These are phyloP conservation scores for Coemansia sp. DNA, from an alignment of 371 early-diverging fungal species.

Conservation along the genomic window DNA sequence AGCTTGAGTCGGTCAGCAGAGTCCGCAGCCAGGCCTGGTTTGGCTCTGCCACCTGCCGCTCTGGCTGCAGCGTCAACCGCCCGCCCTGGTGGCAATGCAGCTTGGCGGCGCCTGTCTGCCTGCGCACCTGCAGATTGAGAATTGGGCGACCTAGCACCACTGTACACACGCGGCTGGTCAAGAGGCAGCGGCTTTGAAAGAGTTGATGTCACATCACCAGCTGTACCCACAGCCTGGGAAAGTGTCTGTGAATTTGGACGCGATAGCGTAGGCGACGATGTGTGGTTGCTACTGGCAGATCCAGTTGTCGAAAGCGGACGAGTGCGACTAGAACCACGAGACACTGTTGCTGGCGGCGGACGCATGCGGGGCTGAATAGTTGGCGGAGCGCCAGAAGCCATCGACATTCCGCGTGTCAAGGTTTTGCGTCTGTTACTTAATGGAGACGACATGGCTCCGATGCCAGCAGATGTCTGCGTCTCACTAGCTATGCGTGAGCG, in stretches of 20 bases:
- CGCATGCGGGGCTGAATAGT: slow-evolving; percentile 6
- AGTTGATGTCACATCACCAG: not conserved
- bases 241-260: slow-evolving; percentile 29
- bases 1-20: slow-evolving; percentile 22
- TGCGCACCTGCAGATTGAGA: not conserved
- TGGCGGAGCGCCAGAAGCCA: not conserved
- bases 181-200: not conserved
- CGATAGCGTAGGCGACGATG: slow-evolving; percentile 34
- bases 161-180: slow-evolving; percentile 3
- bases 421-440: slow-evolving; percentile 32
- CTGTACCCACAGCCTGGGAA: slow-evolving; percentile 6
- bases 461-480: not conserved
- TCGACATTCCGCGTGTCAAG: slow-evolving; percentile 12
- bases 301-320: slow-evolving; percentile 39
- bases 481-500: slow-evolving; percentile 32
- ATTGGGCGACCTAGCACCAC: not conserved
- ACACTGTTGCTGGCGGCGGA: slow-evolving; percentile 31
- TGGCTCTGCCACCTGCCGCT: not conserved
- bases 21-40: slow-evolving; percentile 8
- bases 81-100: not conserved
- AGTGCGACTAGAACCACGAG: slow-evolving; percentile 24
- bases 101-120: slow-evolving; percentile 9
- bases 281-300: slow-evolving; percentile 32
- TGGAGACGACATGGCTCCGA: slow-evolving; percentile 17
- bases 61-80: not conserved